Evolutionary conservation across 2,329 filamentous ascomycete genomes (phyloP).

Genomic region (Elsinoe ampelina): DNA sequence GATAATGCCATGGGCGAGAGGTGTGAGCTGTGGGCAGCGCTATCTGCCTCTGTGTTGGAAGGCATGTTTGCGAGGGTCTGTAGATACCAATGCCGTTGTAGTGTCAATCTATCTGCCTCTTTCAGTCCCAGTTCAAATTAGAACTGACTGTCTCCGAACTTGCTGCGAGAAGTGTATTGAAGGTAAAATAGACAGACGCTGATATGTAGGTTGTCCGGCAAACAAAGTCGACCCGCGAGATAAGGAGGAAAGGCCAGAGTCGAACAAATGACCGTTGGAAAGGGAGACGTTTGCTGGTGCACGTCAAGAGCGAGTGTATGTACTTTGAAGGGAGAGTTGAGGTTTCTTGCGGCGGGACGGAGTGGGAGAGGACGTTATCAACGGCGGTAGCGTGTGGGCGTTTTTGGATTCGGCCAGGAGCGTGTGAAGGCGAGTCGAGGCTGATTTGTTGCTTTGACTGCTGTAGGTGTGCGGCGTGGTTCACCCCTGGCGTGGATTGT

Average conservation of each 20-base stretch:
- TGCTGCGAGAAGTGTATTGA: not conserved
- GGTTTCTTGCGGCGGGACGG: not conserved
- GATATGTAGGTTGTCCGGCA: conserved; percentile 3
- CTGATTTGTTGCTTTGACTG: not conserved
- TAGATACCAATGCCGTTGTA: not conserved
- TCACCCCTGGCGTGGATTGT: not conserved
- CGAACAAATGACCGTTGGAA: conserved; percentile 11
- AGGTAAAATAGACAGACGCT: not conserved
- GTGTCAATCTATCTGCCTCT: not conserved
- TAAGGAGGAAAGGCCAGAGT: conserved; percentile 8
- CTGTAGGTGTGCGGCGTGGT: conserved; percentile 3
- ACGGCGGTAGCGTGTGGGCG: conserved; percentile 4
- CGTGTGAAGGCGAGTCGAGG: not conserved
- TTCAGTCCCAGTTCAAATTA: not conserved
- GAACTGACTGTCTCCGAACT: not conserved
- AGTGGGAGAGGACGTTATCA: conserved; percentile 4
- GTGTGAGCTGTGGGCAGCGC: conserved; percentile 9
- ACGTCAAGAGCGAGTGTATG: conserved; percentile 1
- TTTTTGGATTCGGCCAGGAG: conserved; percentile 4
- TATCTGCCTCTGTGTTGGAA: not conserved
- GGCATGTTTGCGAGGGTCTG: not conserved
- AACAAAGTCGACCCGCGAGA: not conserved
- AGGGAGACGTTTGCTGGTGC: conserved; percentile 6
- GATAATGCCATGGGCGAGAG: conserved; percentile 15
- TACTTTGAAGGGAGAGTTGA: not conserved